Evolutionary conservation across 352 stramenopile genomes (phyloP).

Genomic region (Phytophthora pisi): DNA sequence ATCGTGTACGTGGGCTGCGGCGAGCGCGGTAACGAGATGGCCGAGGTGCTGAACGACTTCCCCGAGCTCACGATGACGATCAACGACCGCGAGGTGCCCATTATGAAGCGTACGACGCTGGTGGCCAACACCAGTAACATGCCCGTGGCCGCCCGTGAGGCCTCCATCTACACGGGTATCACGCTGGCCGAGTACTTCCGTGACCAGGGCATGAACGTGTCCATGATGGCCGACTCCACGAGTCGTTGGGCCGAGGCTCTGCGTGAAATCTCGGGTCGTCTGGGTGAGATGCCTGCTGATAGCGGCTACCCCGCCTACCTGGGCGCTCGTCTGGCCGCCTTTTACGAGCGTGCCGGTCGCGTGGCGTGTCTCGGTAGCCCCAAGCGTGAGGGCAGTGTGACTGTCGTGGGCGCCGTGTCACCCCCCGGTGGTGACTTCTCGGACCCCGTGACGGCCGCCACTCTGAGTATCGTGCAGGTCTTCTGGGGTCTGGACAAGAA

Average conservation of each 20-base stretch:
- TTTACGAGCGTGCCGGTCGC: constrained; percentile 99
- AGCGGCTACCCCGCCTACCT: constrained; percentile 97
- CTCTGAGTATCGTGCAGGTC: constrained; percentile 99
- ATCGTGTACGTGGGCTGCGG: constrained; percentile 99
- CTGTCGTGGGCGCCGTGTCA: constrained; percentile 98
- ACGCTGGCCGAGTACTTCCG: constrained; percentile 99
- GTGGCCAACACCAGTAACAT: constrained; percentile 99
- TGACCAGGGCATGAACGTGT: constrained; percentile 99
- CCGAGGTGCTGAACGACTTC: constrained; percentile 99
- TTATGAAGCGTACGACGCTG: constrained; percentile 99
- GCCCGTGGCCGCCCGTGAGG: constrained; percentile 99
- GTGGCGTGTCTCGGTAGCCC: constrained; percentile 97
- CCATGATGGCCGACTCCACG: constrained; percentile 99
- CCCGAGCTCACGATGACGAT: constrained; percentile 99
- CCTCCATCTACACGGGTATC: constrained; percentile 99
- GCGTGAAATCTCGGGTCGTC: constrained; percentile 99
- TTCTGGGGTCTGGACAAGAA: constrained; percentile 99
- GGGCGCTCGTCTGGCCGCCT: constrained; percentile 98
- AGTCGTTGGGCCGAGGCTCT: constrained; percentile 99
- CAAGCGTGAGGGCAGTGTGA: constrained; percentile 98
- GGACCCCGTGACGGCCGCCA: constrained; percentile 99
- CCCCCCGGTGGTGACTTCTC: constrained; percentile 99
- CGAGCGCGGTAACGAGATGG: constrained; percentile 99
- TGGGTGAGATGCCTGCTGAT: constrained; percentile 99
- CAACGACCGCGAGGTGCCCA: constrained; percentile 96